These are phyloP conservation scores for Drosera capensis DNA, from an alignment of 148 eudicot species.

Conservation along the genomic window DNA sequence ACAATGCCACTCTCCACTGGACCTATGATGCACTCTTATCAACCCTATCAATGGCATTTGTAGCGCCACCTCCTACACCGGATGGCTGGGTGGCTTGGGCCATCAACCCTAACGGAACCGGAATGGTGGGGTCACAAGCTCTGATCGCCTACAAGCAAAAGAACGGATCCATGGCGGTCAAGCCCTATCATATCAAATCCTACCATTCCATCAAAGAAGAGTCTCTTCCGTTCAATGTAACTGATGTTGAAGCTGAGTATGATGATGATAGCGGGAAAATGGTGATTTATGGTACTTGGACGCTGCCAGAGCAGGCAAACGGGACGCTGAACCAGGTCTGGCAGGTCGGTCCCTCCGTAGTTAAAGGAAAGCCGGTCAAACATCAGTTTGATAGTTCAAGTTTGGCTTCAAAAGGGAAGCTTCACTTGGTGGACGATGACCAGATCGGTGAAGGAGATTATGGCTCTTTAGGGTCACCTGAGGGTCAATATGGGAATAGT, in stretches of 20 bases:
- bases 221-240: slow-evolving; percentile 15
- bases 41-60: slow-evolving; percentile 50
- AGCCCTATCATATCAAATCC: slow-evolving; percentile 16
- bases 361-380: background rate
- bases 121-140: slow-evolving; percentile 56
- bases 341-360: background rate
- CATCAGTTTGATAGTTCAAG: background rate
- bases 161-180: slow-evolving; percentile 27
- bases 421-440: background rate
- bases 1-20: slow-evolving; percentile 49
- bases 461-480: too few species aligned
- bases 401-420: background rate
- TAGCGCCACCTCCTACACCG: slow-evolving; percentile 27
- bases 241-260: slow-evolving; percentile 11
- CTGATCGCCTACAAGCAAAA: slow-evolving; percentile 33
- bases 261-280: slow-evolving; percentile 11
- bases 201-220: slow-evolving; percentile 8
- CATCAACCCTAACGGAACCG: slow-evolving; percentile 42
- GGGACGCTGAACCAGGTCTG: slow-evolving; percentile 22
- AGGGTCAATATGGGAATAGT: too few species aligned
- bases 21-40: slow-evolving; percentile 25
- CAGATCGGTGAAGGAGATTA: too few species aligned
- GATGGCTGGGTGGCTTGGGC: slow-evolving; percentile 78
- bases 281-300: slow-evolving; percentile 29
- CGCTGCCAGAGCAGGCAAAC: slow-evolving; percentile 8